phyloP scores from a whole-genome alignment of 2,329 filamentous ascomycete species.

The Orbilia javanica region DNA sequence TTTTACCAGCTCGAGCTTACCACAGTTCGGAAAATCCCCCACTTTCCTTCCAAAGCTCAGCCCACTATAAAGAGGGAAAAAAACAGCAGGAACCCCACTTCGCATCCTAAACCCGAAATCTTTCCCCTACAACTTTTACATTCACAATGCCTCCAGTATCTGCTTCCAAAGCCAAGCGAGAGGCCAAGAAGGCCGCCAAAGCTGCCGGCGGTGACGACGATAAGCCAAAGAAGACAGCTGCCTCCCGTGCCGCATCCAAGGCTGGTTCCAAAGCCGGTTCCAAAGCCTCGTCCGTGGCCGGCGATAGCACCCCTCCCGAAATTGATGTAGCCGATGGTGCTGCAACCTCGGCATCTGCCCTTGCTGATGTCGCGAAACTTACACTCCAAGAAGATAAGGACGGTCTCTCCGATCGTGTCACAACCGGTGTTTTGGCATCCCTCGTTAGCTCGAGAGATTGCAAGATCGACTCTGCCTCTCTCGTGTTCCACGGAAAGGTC shows the following conservation, averaged over 20 bases:
- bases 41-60: slow-evolving; percentile 38
- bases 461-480: slow-evolving; percentile 92
- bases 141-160: slow-evolving; percentile 72
- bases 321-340: slow-evolving; percentile 73
- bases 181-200: slow-evolving; percentile 70
- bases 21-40: slow-evolving; percentile 29
- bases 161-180: slow-evolving; percentile 78
- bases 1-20: slow-evolving; percentile 18
- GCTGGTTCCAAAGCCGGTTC: slow-evolving; percentile 73
- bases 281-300: slow-evolving; percentile 76
- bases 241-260: slow-evolving; percentile 78
- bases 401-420: slow-evolving; percentile 96
- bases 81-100: slow-evolving; percentile 9
- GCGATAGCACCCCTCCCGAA: slow-evolving; percentile 74
- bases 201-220: slow-evolving; percentile 70
- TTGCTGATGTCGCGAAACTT: slow-evolving; percentile 86
- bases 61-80: slow-evolving; percentile 1
- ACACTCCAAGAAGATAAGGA: slow-evolving; percentile 94
- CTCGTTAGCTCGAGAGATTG: slow-evolving; percentile 88
- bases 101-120: background rate
- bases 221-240: slow-evolving; percentile 82
- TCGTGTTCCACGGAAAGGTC: slow-evolving; percentile 98
- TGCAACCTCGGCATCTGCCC: slow-evolving; percentile 78
- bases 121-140: background rate
- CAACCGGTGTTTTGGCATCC: slow-evolving; percentile 93